Base-by-base conservation (phyloP, 2,329 filamentous ascomycete genomes). In the Talaromyces sp. region DNA sequence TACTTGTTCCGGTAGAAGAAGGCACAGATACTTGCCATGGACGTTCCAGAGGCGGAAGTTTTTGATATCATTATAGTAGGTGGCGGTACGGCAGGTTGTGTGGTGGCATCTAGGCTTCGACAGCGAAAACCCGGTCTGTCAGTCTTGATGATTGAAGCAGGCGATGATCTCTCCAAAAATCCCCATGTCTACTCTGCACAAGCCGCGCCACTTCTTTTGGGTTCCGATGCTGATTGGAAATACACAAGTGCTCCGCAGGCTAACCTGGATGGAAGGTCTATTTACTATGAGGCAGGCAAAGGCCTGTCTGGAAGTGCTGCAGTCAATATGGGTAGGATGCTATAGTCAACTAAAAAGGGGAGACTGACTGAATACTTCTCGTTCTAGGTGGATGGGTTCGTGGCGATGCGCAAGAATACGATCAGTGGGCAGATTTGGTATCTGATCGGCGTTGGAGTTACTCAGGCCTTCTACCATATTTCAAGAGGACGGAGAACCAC, bases 41-140 rank as follows among this genome's bases (percentile, higher is more conserved):
- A 19, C 21, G 1, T 6, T n/a, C 11, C 5, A 45, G 5, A 25
- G 1, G 11, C 35, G 10, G 19, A 9, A 45, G 15, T 10, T n/a
- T 46, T 46, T 22, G 43, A 31, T 22, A 46, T 46, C 22, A 82
- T 94, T 72, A 84, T 94, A 65, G 88, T 94, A 52, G 89, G 89
- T 63, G 90, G 89, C 62, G 89, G 89, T 69, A 93, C 89, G 52
- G 89, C 90, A 52, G 89, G 90, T 73, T 94, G 89, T 77, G 89
- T 93, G 60, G 83, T 94, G 67, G 90, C 89, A 55, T 86, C 87
- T 55, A 85, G 89, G 52, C 81, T 95, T 61, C 85, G 89, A 25
- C 84, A 90, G 73, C 93, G 94, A 72, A 81, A 95, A 45, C 91
- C 91, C 50, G 80, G 89, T 73, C 91, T 89, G 77, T 86, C 83